A percentile compares a stretch with the other conserved stretches of the same genome.
phyloP scores from a whole-genome alignment of 805 yeast species.

The Millerago galiae region DNA sequence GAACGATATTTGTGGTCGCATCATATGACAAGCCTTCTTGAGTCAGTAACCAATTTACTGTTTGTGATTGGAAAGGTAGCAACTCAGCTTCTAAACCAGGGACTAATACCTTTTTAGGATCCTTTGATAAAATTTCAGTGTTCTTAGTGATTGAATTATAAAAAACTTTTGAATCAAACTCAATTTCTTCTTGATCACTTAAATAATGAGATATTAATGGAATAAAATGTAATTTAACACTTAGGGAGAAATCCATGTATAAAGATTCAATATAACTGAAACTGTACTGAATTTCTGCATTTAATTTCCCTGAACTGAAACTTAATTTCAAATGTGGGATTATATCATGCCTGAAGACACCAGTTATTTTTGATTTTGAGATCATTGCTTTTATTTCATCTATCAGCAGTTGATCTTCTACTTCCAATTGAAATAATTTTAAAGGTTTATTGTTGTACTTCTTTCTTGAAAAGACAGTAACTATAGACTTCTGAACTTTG shows the following conservation, averaged over 20 bases:
- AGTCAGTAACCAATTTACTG: slow-evolving; percentile 50
- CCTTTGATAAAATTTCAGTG: slow-evolving; percentile 26
- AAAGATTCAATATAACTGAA: background rate
- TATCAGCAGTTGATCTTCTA: background rate
- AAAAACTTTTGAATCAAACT: slow-evolving; percentile 32
- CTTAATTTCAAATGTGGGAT: background rate
- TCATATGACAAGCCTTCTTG: slow-evolving; percentile 41
- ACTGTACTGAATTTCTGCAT: background rate
- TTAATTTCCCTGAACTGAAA: background rate
- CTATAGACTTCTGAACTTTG: background rate
- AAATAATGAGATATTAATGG: background rate
- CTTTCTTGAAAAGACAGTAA: background rate
- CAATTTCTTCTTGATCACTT: background rate
- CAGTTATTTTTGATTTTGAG: background rate
- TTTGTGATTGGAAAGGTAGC: slow-evolving; percentile 44
- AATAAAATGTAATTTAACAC: background rate
- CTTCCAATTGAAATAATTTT: background rate
- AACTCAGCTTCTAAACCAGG: slow-evolving; percentile 39
- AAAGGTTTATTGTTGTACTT: background rate
- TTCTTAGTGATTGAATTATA: slow-evolving; percentile 44
- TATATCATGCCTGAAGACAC: background rate
- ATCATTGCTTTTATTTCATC: too few species aligned
- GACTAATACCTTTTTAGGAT: slow-evolving; percentile 22
- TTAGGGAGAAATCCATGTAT: background rate
- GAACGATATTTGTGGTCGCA: slow-evolving; percentile 21